Evolutionary conservation across 768 basidiomycete genomes (phyloP).

Genomic region (Russula olivacea): DNA sequence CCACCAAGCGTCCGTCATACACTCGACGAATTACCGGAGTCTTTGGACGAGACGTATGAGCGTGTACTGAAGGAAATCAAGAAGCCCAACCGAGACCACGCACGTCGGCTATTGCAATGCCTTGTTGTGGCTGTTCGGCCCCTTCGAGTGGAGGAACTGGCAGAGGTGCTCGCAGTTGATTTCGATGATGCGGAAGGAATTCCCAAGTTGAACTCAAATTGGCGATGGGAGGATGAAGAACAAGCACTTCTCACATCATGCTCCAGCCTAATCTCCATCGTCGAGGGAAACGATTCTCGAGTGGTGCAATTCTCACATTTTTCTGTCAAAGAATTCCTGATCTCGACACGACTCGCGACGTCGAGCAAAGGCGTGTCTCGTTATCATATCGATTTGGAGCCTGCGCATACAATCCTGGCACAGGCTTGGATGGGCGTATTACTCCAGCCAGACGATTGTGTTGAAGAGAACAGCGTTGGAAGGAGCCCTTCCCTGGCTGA

Average conservation of each 20-base stretch:
- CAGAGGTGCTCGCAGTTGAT: slow-evolving; percentile 7
- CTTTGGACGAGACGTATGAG: slow-evolving; percentile 3
- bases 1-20: neutral
- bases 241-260: neutral
- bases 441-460: neutral
- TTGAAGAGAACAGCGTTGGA: no score
- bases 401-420: neutral
- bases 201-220: neutral
- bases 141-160: neutral
- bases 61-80: slow-evolving; percentile 1
- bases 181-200: neutral
- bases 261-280: neutral
- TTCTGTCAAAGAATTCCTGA: slow-evolving; percentile 6
- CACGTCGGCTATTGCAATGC: slow-evolving; percentile 6
- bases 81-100: neutral
- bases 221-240: slow-evolving; percentile 5
- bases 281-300: neutral
- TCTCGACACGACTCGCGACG: neutral
- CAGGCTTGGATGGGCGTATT: neutral
- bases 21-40: neutral
- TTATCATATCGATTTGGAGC: neutral
- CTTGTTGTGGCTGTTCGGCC: slow-evolving; percentile 2
- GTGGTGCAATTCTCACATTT: slow-evolving; percentile 6
- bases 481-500: neutral
- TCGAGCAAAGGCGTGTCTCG: neutral